Evolutionary conservation across 2,329 filamentous ascomycete species (phyloP).

Genomic region (Pseudocercospora ulei): DNA sequence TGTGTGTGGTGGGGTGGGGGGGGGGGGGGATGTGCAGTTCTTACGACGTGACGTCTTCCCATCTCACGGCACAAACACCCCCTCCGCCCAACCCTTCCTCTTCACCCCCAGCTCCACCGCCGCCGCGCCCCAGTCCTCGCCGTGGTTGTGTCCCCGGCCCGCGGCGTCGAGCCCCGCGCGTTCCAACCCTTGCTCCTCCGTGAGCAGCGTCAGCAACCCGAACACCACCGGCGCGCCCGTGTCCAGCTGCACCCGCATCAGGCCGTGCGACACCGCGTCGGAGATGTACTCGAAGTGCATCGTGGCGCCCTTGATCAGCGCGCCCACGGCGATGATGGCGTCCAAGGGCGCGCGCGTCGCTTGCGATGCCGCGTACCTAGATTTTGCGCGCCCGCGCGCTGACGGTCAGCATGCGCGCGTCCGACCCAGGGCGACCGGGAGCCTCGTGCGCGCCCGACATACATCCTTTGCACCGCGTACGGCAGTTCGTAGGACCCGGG

Average conservation of each 20-base stretch:
- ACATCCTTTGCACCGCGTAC: conserved; percentile 72
- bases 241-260: conserved; percentile 92
- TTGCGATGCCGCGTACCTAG: conserved; percentile 33
- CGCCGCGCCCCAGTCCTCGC: conserved; percentile 88
- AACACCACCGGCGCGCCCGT: conserved; percentile 82
- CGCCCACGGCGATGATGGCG: conserved; percentile 87
- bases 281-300: conserved; percentile 99
- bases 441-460: conserved; percentile 19
- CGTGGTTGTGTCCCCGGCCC: conserved; percentile 69
- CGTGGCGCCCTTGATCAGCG: conserved; percentile 95
- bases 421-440: no score
- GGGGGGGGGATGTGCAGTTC: no score
- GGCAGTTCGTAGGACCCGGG: conserved; percentile 93
- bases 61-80: conserved; percentile 46
- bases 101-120: conserved; percentile 91
- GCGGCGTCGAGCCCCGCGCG: conserved; percentile 59
- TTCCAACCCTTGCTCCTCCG: conserved; percentile 74
- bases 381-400: no score
- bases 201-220: conserved; percentile 79
- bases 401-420: no score
- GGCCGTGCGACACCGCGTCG: conserved; percentile 76
- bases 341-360: conserved; percentile 59
- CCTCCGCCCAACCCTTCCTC: conserved; percentile 71
- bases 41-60: no score
- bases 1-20: no score